Percentiles rank a stretch among this genome's conserved stretches.
These are phyloP conservation scores for Pyrenophora teres DNA, from an alignment of 2,329 filamentous ascomycete genomes.

Conservation along the genomic window DNA sequence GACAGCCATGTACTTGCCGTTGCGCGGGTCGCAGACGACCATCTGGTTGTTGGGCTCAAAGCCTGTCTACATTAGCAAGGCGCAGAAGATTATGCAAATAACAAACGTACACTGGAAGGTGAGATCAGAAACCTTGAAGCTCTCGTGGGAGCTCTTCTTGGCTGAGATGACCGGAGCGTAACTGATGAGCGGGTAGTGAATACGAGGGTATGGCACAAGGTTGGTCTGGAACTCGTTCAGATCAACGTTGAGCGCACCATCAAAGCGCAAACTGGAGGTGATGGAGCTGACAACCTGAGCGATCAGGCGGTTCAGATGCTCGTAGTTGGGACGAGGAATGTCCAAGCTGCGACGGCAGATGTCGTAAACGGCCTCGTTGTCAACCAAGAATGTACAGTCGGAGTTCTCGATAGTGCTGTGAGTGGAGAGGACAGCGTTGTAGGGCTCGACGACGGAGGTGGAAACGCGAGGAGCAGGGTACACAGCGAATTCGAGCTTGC, in stretches of 20 bases:
- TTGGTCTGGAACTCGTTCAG: conserved; percentile 81
- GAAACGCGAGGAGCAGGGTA: conserved; percentile 73
- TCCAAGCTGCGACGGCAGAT: conserved; percentile 75
- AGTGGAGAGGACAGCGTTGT: conserved; percentile 74
- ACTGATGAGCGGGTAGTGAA: conserved; percentile 75
- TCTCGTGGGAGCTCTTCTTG: conserved; percentile 80
- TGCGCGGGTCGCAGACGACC: conserved; percentile 74
- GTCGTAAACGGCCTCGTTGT: conserved; percentile 76
- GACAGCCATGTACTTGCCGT: conserved; percentile 78
- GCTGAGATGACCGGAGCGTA: conserved; percentile 73
- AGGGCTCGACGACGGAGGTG: conserved; percentile 73
- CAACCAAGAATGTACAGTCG: conserved; percentile 78
- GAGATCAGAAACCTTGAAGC: conserved; percentile 81
- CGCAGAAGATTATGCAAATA: background rate
- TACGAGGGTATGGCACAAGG: conserved; percentile 73
- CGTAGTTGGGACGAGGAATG: conserved; percentile 69
- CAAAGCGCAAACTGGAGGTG: conserved; percentile 73
- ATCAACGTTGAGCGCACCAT: conserved; percentile 74
- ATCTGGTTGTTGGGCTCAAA: conserved; percentile 81
- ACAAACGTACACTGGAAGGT: conserved; percentile 67
- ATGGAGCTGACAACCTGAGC: conserved; percentile 77
- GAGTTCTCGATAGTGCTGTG: conserved; percentile 78
- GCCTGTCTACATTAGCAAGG: conserved; percentile 54
- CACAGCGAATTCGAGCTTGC: conserved; percentile 75
- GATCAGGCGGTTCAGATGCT: conserved; percentile 74